Percentiles rank a stretch among this genome's conserved stretches.
Evolutionary conservation across 2,329 filamentous ascomycete species (phyloP).

Genomic region (Fusarium setosum): DNA sequence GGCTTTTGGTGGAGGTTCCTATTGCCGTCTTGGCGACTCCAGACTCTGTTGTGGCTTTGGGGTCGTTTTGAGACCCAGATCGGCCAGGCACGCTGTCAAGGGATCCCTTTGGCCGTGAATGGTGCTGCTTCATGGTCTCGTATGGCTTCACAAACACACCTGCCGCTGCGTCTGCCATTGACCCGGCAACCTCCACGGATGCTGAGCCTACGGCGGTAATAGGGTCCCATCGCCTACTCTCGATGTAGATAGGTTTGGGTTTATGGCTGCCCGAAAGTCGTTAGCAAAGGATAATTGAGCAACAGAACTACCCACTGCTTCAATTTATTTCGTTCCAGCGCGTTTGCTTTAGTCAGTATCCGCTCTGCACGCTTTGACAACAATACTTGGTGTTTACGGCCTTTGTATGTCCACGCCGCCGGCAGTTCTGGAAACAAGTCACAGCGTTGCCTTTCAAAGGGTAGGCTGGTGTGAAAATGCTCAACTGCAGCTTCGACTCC

Average conservation of each 20-base stretch:
- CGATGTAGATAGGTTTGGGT: neutral
- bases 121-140: neutral
- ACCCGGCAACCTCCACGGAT: neutral
- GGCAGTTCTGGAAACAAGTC: neutral
- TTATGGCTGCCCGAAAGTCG: neutral
- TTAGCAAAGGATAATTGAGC: neutral
- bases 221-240: slow-evolving; percentile 1
- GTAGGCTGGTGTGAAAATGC: slow-evolving; percentile 1
- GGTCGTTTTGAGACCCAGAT: neutral
- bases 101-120: neutral
- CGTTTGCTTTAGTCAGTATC: neutral
- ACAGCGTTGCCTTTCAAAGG: neutral
- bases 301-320: neutral
- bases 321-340: neutral
- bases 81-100: neutral
- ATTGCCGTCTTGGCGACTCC: neutral
- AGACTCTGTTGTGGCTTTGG: neutral
- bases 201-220: slow-evolving; percentile 1
- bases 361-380: neutral
- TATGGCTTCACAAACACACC: neutral
- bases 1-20: neutral
- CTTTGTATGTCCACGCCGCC: neutral
- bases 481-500: neutral
- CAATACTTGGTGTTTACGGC: neutral
- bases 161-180: neutral